These are phyloP conservation scores for Populus nigra DNA, from an alignment of 345 rosid genomes.

Conservation along the genomic window DNA sequence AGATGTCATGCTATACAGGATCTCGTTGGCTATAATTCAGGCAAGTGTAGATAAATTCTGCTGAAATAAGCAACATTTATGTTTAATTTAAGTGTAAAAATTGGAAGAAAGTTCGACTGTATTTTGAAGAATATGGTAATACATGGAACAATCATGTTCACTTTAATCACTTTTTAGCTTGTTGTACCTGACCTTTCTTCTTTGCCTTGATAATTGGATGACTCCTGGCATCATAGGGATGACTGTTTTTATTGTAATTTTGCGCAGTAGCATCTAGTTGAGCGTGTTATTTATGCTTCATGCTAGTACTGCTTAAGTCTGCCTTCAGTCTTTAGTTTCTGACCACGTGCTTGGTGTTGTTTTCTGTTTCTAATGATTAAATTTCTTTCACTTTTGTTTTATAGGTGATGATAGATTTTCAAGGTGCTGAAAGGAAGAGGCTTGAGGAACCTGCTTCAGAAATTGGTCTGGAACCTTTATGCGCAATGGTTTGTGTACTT, in stretches of 20 bases:
- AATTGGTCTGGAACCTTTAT: conserved; percentile 87
- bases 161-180: background rate
- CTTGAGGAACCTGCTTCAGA: conserved; percentile 92
- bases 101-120: background rate
- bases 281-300: conserved; percentile 9
- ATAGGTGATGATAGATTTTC: conserved; percentile 98
- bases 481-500: conserved; percentile 81
- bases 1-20: conserved; percentile 94
- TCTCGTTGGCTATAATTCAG: conserved; percentile 91
- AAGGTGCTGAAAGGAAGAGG: conserved; percentile 88
- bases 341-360: background rate
- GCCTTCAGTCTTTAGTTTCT: background rate
- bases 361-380: background rate
- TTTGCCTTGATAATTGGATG: background rate
- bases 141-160: background rate
- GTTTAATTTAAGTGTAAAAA: background rate
- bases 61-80: background rate
- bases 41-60: conserved; percentile 28
- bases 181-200: background rate
- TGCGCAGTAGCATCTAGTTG: background rate
- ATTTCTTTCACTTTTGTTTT: background rate
- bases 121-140: background rate
- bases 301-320: background rate
- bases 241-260: background rate
- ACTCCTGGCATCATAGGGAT: conserved; percentile 1